A percentile compares a stretch with the other conserved stretches of the same genome.
phyloP scores from a whole-genome alignment of 1,284 basidiomycete species.

The Dichomitus squalens region DNA sequence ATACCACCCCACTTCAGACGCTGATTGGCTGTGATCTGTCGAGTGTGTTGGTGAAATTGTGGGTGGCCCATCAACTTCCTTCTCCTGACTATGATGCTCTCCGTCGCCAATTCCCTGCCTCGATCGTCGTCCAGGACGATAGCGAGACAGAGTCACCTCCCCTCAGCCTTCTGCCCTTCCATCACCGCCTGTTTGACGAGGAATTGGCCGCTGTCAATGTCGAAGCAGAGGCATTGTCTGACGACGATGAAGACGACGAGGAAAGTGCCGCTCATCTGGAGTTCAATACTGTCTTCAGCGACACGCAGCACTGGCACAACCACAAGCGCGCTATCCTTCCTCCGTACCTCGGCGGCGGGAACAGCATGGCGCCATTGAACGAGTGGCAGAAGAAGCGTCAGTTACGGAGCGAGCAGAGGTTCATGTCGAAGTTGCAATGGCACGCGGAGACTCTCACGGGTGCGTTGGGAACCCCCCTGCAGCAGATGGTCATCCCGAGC shows the following conservation, averaged over 20 bases:
- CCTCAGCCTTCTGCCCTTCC: constrained; percentile 50
- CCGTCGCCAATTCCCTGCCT: constrained; percentile 14
- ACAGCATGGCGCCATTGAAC: constrained; percentile 33
- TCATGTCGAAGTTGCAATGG: constrained; percentile 56
- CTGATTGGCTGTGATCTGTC: constrained; percentile 37
- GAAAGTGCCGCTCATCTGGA: constrained; percentile 33
- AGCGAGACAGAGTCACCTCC: neutral
- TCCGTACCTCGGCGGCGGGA: constrained; percentile 51
- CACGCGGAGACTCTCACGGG: constrained; percentile 67
- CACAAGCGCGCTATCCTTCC: constrained; percentile 51
- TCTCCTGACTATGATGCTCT: constrained; percentile 16
- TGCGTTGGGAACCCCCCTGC: constrained; percentile 53
- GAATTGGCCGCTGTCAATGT: constrained; percentile 44
- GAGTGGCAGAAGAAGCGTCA: constrained; percentile 40
- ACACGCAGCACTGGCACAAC: constrained; percentile 63
- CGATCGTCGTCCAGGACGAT: neutral
- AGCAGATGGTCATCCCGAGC: constrained; percentile 54
- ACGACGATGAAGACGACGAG: constrained; percentile 28
- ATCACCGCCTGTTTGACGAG: constrained; percentile 50
- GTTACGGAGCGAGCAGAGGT: constrained; percentile 51
- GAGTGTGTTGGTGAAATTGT: constrained; percentile 29
- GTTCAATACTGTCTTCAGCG: constrained; percentile 49
- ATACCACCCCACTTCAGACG: constrained; percentile 15
- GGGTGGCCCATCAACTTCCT: constrained; percentile 23
- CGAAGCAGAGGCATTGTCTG: constrained; percentile 23